Evolutionary conservation across 768 basidiomycete species (phyloP).

Genomic region (Mrakia hoshinonis): DNA sequence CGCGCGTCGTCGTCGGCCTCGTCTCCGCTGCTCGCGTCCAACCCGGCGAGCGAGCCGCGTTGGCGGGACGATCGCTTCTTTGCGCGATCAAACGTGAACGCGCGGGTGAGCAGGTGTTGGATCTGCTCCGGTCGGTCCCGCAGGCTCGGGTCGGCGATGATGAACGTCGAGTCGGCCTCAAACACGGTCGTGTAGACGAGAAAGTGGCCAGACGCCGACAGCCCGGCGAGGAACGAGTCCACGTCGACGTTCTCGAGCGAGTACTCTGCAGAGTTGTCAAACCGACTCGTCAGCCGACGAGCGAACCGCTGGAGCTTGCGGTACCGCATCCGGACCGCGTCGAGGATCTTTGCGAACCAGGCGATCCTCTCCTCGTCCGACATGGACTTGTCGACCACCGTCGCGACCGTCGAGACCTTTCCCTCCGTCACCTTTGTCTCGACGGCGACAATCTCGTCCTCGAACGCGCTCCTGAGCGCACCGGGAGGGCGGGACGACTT

Average conservation of each 20-base stretch:
- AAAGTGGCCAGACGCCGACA: conserved; percentile 80
- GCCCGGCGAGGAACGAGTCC: conserved; percentile 61
- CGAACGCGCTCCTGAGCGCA: conserved; percentile 19
- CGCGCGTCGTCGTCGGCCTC: conserved; percentile 33
- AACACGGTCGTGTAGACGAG: conserved; percentile 81
- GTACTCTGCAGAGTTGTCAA: conserved; percentile 90
- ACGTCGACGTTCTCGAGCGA: conserved; percentile 63
- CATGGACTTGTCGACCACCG: conserved; percentile 45
- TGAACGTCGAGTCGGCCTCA: conserved; percentile 85
- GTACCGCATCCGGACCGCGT: conserved; percentile 81
- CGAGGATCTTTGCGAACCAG: conserved; percentile 90
- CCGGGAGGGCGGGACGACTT: background rate
- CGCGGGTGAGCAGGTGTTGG: conserved; percentile 68
- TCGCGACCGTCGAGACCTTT: conserved; percentile 14
- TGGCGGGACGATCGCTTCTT: background rate
- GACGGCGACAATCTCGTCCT: conserved; percentile 22
- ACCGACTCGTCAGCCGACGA: conserved; percentile 59
- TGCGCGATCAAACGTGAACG: conserved; percentile 51
- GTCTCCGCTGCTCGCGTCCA: conserved; percentile 46
- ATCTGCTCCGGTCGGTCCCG: conserved; percentile 68
- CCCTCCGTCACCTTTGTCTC: conserved; percentile 31
- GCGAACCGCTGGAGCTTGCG: conserved; percentile 90
- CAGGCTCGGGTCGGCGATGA: conserved; percentile 70
- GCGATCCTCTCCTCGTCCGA: conserved; percentile 68
- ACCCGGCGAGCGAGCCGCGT: conserved; percentile 1